Evolutionary conservation across 106 monocot genomes (phyloP), one percentile per base, ranked within the genome.

Genomic region (Apostasia ramifera): DNA sequence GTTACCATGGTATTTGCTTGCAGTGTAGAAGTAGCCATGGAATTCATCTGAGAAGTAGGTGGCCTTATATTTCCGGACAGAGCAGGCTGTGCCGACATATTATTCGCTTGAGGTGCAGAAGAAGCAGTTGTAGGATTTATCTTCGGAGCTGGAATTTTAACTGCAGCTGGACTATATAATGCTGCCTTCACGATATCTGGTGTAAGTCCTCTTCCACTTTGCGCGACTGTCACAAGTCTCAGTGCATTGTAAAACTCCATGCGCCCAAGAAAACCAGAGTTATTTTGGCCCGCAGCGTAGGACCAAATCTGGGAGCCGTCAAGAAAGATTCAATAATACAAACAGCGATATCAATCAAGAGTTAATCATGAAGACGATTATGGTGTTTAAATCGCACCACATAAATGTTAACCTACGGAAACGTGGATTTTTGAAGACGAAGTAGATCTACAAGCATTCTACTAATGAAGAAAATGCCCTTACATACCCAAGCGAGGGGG

Each of bases 161-260:
- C 74, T 56, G 97, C 84, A 73, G 89, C 92, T 68, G 97, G 92
- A 49, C 97, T 87, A 77, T 79, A 91, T 67, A 91, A 59, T 55
- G 95, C 95, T 61, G 91, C 83, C 68, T 82, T 91, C 42, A 95
- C 88, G 3, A 95, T 91, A 61, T 95, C 95, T 45, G 86, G 81
- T 46, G 91, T 86, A 59, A 95, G 74, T 67, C 79, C 68, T 48
- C 85, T 65, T 7, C 95, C 91, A 70, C 86, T 86, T 74, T 95
- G 95, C 41, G 95, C 91, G 40, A 95, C 95, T 1, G 95, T 95
- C 8, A 91, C 91, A 74, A 95, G 88, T 66, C 68, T 91, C 50
- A 95, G 56, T 7, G 83, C 85, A 80, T 95, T 91, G 71, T 81
- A 86, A 74, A 95, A 95, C 67, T 95, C 95, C 42, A 57, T 44